Evolutionary conservation across 1,284 basidiomycete species (phyloP), one percentile per base, ranked within the genome.

Genomic region (Phylloboletellus chloephorus): DNA sequence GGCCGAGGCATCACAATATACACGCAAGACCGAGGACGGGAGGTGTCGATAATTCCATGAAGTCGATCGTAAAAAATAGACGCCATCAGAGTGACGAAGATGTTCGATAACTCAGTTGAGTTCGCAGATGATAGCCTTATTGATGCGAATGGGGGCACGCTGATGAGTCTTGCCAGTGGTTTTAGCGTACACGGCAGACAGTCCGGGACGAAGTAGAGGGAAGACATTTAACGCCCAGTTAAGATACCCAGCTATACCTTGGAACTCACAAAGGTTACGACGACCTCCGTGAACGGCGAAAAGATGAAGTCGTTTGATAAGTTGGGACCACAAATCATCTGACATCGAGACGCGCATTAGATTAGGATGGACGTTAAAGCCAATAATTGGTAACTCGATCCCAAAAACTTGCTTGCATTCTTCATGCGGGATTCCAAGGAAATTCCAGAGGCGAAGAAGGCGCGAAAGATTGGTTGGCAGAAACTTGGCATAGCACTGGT

Each of bases 181-280:
- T 44, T 72, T 73, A 0, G 31, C 31, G 40, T 72, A 72, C 1
- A 65, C 8, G 0, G 45, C 46, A 5, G 39, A 46, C 37, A 71
- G 49, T 1, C 51, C 54, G 2, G 67, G 66, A 1, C 56, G 52
- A 0, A 67, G 45, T 0, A 63, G 47, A 0, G 69, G 68, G 21
- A 50, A 66, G 2, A 66, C 58, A 38, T 68, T 71, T 44, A 45
- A 16, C 1, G 33, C 32, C 68, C 69, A 72, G 38, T 0, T 33
- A 12, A n/a, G n/a, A n/a, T n/a, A n/a, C n/a, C n/a, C n/a, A n/a
- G n/a, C n/a, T n/a, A n/a, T n/a, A n/a, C n/a, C n/a, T n/a, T n/a
- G n/a, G n/a, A n/a, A n/a, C n/a, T n/a, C n/a, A n/a, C n/a, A n/a
- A n/a, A n/a, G n/a, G n/a, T n/a, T n/a, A n/a, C 39, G 51, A 1